phyloP scores from a whole-genome alignment of 805 yeast genomes.

The Komagataella ulmi region DNA sequence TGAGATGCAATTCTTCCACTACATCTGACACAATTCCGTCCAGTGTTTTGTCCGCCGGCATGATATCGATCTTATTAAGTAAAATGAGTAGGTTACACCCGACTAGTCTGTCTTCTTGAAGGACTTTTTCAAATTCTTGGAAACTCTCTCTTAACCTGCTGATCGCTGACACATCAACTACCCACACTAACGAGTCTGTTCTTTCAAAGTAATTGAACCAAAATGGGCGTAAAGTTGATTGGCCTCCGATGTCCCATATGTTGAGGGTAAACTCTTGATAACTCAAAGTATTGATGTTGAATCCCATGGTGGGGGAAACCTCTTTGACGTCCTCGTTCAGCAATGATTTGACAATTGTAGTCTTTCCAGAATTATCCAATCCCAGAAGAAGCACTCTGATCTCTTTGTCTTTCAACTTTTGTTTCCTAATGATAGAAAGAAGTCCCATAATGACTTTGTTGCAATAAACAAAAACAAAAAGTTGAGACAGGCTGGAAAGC shows the following conservation, averaged over 20 bases:
- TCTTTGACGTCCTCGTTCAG: slow-evolving; percentile 33
- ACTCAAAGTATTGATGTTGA: slow-evolving; percentile 49
- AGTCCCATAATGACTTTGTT: slow-evolving; percentile 48
- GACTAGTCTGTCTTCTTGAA: slow-evolving; percentile 53
- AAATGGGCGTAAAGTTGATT: slow-evolving; percentile 65
- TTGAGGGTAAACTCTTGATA: slow-evolving; percentile 28
- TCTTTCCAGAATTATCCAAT: slow-evolving; percentile 84
- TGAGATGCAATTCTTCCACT: slow-evolving; percentile 15
- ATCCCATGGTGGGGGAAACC: slow-evolving; percentile 88
- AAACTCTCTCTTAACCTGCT: slow-evolving; percentile 55
- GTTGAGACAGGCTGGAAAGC: not conserved
- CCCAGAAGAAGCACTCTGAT: slow-evolving; percentile 69
- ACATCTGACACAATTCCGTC: slow-evolving; percentile 7
- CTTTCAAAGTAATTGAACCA: slow-evolving; percentile 91
- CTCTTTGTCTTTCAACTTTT: slow-evolving; percentile 69
- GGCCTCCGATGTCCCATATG: slow-evolving; percentile 90
- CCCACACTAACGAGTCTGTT: slow-evolving; percentile 75
- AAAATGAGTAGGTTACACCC: slow-evolving; percentile 59
- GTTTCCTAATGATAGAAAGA: slow-evolving; percentile 66
- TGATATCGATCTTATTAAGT: slow-evolving; percentile 63
- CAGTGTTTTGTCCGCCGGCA: slow-evolving; percentile 8
- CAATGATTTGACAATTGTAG: slow-evolving; percentile 59
- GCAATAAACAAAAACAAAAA: too few species aligned
- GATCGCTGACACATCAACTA: slow-evolving; percentile 53
- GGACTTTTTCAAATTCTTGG: slow-evolving; percentile 45